Evolutionary conservation across 225 moss, liverwort and hornwort genomes (phyloP), one percentile per base, ranked within the genome.

Genomic region (Straminergon stramineum): DNA sequence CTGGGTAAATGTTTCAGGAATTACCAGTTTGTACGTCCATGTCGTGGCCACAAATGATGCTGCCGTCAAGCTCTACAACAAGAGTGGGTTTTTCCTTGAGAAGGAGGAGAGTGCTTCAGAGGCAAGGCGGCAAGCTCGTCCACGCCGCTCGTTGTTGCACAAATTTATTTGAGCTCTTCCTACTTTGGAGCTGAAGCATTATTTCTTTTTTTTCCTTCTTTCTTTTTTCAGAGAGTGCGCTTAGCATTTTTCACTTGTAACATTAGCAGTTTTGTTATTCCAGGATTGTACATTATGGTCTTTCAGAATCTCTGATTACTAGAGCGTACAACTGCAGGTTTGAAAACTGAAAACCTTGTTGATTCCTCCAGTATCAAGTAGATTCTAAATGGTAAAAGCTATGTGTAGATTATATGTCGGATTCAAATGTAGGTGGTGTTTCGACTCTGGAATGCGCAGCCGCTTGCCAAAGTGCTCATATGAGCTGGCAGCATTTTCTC

Each of bases 11-110:
- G 30, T 48, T 79, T 51, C 90, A 95, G 95, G 95, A 39, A 88
- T 95, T 61, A 91, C 77, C 81, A 93, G 87, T 84, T 92, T 95
- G 91, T 94, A 94, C 27, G 94, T 94, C 27, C 94, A 94, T 87
- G 94, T 95, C 30, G 95, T 95, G 90, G 89, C 82, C 81, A 90
- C 93, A 81, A 95, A 95, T 78, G 91, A 91, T 51, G 93, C 94
- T 37, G 95, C 95, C 48, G 87, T 92, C 77, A 93, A 90, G 78
- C 93, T 94, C 34, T 94, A 94, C 89, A 84, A 77, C 45, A 93
- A 92, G 88, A 79, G 88, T 84, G 93, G 90, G 13, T 95, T 93
- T 75, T 15, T 23, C 5, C 68, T 92, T 7, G 95, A 95, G 89
- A 93, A 90, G 83, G 94, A 95, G 88, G 95, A 95, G 87, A 92